Evolutionary conservation across 805 yeast genomes (phyloP), one percentile per base, ranked within the genome.

Genomic region (Nakazawaea siamensis): DNA sequence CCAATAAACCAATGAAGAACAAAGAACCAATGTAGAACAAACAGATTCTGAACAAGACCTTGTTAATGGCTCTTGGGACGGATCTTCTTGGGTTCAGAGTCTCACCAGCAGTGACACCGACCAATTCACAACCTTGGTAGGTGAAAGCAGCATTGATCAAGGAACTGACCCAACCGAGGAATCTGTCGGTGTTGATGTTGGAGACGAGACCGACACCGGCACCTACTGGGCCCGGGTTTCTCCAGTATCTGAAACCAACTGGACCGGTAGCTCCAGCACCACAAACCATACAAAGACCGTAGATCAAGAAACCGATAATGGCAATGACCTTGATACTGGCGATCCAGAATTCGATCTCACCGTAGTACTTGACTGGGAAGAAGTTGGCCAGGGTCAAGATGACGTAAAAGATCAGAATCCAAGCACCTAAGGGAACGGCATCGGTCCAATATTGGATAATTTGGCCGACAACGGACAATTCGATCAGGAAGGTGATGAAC

Each of bases 231-330:
- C 86, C 86, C 11, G 87, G 86, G 49, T 80, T 54, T 58, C 84
- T 71, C 90, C 88, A 80, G 55, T 80, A 80, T 53, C 85, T 68
- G 66, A 80, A 80, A 11, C 88, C 88, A 26, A 80, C 70, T 7
- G 86, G 80, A 14, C 86, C 86, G 1, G 71, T 64, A 18, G 50
- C 47, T 48, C 83, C 82, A 11, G 80, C 86, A 58, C 86, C 87
- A 55, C 83, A 76, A 17, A 79, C 85, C 77, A 80, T 79, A 54
- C 73, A 66, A 36, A 80, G 57, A 21, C 77, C 75, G 48, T 78
- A 79, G 27, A 80, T 54, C 37, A 80, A 52, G 66, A 80, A 80
- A n/a, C 86, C 88, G 11, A 75, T 54, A 34, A 80, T 75, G 31
- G 87, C 83, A 27, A 78, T 41, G 27, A 80, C 80, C 51, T 80